Conservation (phyloP, 345 rosid species). For the Camelina neglecta region DNA sequence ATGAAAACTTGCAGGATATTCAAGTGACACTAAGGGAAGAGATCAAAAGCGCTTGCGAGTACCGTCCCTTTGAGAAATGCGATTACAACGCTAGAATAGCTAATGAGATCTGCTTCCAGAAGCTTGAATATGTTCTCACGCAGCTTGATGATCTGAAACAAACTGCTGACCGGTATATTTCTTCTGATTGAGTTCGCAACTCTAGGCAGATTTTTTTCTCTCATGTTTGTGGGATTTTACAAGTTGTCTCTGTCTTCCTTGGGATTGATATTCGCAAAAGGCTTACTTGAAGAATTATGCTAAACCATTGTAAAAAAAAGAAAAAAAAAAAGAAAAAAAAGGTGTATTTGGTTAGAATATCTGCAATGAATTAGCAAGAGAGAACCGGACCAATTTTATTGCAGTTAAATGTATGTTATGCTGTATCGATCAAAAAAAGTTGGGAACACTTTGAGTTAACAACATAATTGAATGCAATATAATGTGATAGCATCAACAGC, state of each 20-base stretch:
- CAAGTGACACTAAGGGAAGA: constrained; percentile 88
- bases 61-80: constrained; percentile 95
- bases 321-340: not conserved
- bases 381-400: not conserved
- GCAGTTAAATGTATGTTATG: not conserved
- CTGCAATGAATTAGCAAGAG: constrained; percentile 13
- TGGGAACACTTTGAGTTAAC: not conserved
- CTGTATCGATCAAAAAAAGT: not conserved
- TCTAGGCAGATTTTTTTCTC: not conserved
- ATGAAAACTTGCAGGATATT: constrained; percentile 62
- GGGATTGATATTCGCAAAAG: not conserved
- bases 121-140: constrained; percentile 62
- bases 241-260: not conserved
- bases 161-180: constrained; percentile 52
- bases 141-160: constrained; percentile 66
- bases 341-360: constrained; percentile 24
- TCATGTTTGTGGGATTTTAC: not conserved
- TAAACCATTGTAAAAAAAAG: not conserved
- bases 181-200: constrained; percentile 27
- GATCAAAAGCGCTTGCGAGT: constrained; percentile 94
- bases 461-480: not conserved
- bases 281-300: not conserved
- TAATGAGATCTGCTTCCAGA: constrained; percentile 81
- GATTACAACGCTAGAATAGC: constrained; percentile 78
- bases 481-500: not conserved